Evolutionary conservation across 352 stramenopile genomes (phyloP).

Genomic region (Elongisporangium undulatum): DNA sequence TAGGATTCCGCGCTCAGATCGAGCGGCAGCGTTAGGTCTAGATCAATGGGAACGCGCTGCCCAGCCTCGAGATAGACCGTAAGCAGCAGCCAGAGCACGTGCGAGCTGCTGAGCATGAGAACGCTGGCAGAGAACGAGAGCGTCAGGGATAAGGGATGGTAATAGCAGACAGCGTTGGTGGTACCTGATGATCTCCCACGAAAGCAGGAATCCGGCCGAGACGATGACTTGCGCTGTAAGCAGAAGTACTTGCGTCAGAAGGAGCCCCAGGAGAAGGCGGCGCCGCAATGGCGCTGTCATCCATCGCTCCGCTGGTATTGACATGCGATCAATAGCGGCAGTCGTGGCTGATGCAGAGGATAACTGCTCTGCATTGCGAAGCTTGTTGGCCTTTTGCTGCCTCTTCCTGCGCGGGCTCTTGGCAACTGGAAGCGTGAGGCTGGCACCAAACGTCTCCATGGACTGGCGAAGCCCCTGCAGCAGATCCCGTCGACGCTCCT

Average conservation of each 20-base stretch:
- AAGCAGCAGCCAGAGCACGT: slow-evolving; percentile 37
- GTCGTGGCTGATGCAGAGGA: neutral
- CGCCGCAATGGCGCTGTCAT: slow-evolving; percentile 4
- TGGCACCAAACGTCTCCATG: neutral
- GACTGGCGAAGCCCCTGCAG: slow-evolving; percentile 12
- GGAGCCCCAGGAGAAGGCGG: slow-evolving; percentile 22
- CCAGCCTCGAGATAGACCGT: slow-evolving; percentile 23
- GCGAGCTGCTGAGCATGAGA: slow-evolving; percentile 38
- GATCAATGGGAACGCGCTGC: slow-evolving; percentile 1
- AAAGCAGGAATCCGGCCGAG: slow-evolving; percentile 17
- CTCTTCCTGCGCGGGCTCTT: neutral
- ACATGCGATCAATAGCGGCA: neutral
- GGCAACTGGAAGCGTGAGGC: neutral
- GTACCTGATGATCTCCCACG: slow-evolving; percentile 44
- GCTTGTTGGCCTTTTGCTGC: neutral
- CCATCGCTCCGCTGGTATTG: neutral
- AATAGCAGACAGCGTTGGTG: neutral
- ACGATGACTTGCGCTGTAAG: slow-evolving; percentile 22
- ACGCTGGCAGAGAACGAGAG: slow-evolving; percentile 12
- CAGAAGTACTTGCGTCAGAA: slow-evolving; percentile 28
- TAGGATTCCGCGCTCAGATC: neutral
- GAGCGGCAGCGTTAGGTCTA: neutral
- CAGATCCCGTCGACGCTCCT: slow-evolving; percentile 13
- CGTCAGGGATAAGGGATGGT: neutral
- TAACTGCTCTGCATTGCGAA: neutral